Evolutionary conservation across 345 rosid genomes (phyloP), one percentile per base, ranked within the genome.

Genomic region (Toxicodendron radicans): DNA sequence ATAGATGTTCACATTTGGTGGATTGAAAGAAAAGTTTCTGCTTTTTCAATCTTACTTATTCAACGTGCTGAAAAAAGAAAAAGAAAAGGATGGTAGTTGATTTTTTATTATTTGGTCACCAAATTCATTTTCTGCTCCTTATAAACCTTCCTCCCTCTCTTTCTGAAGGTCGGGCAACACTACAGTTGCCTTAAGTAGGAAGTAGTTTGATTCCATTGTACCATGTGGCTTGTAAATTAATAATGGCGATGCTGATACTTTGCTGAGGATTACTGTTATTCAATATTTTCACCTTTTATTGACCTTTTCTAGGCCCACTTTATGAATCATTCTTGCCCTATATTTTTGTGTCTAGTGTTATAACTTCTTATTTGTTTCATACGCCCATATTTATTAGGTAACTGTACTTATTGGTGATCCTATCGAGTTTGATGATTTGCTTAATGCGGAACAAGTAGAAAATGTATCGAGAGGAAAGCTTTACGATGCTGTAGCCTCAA

Each of bases 391-490:
- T 17, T 2, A 70, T 70, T 68, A 95, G 99, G 99, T 95, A 52
- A 93, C 97, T 0, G 97, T 93, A 67, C 83, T 95, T 63, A 82
- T 95, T 10, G 97, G 99, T 1, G 94, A 93, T 57, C 99, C 98
- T 2, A 93, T 95, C 63, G 81, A 65, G 53, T 91, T 95, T 33
- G 89, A 88, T 51, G 99, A 93, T 78, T 75, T 95, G 78, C 59
- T 90, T 5, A 46, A 60, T 10, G 80, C 57, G 8, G 97, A 88
- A 78, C 87, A 78, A 63, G 79, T 75, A 10, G 53, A 83, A 71
- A 30, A 78, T 69, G 63, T 83, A 13, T 79, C 97, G 33, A 86
- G 94, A 70, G 91, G 94, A 58, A 90, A 87, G 49, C 73, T 95
- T 13, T 95, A 95, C 17, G 99, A 95, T 43, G 92, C 96, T 12